These are phyloP conservation scores for Bromus sterilis DNA, from an alignment of 176 grass and related monocot genomes.

Conservation along the genomic window DNA sequence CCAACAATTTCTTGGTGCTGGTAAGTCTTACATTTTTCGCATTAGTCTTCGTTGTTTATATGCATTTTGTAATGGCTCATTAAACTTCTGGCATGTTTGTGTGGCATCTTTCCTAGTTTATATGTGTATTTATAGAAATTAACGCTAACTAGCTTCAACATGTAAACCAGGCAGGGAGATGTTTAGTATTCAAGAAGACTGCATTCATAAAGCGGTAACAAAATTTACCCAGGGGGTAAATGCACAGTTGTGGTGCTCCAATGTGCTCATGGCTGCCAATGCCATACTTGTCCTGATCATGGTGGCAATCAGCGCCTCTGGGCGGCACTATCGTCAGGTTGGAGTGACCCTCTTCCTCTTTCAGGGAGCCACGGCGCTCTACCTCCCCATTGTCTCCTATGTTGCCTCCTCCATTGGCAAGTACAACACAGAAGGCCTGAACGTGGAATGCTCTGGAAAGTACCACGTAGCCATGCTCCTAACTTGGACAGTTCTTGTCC, in stretches of 20 bases:
- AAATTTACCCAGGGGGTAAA: neutral
- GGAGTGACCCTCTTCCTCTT: neutral
- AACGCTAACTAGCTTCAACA: neutral
- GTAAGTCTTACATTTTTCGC: neutral
- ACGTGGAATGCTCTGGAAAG: neutral
- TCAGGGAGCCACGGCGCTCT: neutral
- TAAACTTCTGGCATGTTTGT: neutral
- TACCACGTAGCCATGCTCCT: neutral
- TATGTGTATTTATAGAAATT: neutral
- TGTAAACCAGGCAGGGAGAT: neutral
- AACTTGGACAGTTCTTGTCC: constrained; percentile 5
- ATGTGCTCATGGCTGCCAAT: neutral
- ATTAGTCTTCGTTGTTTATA: neutral
- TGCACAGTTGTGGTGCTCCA: neutral
- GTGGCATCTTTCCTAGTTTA: neutral
- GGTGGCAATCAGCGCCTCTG: neutral
- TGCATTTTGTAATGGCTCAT: neutral
- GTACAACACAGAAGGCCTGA: neutral
- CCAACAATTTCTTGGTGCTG: neutral
- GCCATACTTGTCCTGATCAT: neutral
- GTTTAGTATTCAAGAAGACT: neutral
- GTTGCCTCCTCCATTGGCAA: neutral
- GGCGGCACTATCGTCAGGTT: neutral
- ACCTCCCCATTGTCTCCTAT: neutral
- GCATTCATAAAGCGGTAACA: neutral